A percentile compares a stretch with the other conserved stretches of the same genome.
Evolutionary conservation across 331 rosid genomes (phyloP).

Genomic region (Arachis monticola): DNA sequence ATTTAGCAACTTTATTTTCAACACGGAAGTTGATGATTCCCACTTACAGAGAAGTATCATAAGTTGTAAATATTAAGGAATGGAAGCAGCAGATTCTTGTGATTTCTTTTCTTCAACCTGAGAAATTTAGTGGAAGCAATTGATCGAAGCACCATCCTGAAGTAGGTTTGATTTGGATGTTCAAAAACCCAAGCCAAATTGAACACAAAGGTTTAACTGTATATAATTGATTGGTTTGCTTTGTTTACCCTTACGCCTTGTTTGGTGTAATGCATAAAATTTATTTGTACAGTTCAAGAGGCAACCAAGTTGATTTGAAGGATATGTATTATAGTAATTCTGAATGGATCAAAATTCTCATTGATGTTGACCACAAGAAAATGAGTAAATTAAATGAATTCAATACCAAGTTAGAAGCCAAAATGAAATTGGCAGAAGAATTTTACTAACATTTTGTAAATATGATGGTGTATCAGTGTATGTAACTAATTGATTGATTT

Average conservation of each 20-base stretch:
- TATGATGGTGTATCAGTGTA: too few relatives aligned
- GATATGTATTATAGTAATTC: slow-evolving; percentile 7
- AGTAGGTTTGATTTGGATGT: neutral
- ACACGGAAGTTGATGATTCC: slow-evolving; percentile 54
- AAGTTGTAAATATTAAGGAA: slow-evolving; percentile 20
- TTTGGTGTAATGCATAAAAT: slow-evolving; percentile 2
- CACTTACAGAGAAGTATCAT: slow-evolving; percentile 30
- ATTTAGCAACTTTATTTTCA: slow-evolving; percentile 57
- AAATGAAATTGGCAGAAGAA: too few relatives aligned
- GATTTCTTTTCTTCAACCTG: slow-evolving; percentile 10
- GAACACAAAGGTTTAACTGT: neutral
- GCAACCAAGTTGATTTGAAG: neutral
- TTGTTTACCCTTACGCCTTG: slow-evolving; percentile 5
- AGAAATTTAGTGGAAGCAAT: slow-evolving; percentile 13
- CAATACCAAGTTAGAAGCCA: too few relatives aligned
- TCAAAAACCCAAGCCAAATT: slow-evolving; percentile 6
- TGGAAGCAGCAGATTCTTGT: neutral
- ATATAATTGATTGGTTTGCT: neutral
- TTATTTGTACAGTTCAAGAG: neutral
- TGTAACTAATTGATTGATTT: too few relatives aligned
- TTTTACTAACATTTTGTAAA: too few relatives aligned
- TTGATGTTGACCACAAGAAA: too few relatives aligned
- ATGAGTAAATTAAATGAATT: too few relatives aligned
- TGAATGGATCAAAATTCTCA: neutral
- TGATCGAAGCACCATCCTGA: slow-evolving; percentile 26